Evolutionary conservation across 345 rosid species (phyloP).

Genomic region (Xanthoceras sorbifolium): DNA sequence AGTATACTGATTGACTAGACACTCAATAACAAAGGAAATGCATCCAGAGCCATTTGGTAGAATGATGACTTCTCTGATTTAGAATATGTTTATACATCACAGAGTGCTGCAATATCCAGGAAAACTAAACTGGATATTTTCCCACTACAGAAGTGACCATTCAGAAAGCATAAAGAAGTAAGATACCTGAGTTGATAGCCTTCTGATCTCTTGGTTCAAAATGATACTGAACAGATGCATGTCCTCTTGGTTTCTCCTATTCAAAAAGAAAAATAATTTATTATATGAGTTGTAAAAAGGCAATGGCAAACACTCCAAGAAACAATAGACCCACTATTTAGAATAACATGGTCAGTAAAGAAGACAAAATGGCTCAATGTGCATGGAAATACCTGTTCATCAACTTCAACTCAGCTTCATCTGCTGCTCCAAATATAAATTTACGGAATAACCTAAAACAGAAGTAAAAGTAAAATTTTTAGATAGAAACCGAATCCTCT

Average conservation of each 20-base stretch:
- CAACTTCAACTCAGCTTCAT: conserved; percentile 69
- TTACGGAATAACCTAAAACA: conserved; percentile 52
- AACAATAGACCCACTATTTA: not conserved
- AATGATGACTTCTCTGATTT: not conserved
- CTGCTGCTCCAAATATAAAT: conserved; percentile 64
- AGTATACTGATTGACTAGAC: not conserved
- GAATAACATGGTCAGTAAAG: not conserved
- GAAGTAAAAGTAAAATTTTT: not conserved
- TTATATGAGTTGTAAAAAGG: conserved; percentile 6
- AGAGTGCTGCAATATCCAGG: not conserved
- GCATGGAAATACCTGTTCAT: conserved; percentile 54
- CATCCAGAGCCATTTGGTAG: not conserved
- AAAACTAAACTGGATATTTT: not conserved
- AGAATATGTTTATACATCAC: not conserved
- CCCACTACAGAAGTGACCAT: not conserved
- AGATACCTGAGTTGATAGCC: conserved; percentile 58
- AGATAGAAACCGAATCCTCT: not conserved
- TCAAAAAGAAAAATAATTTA: conserved; percentile 4
- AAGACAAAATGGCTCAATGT: conserved; percentile 9
- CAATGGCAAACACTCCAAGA: not conserved
- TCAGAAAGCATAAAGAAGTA: conserved; percentile 1
- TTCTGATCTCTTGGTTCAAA: conserved; percentile 68
- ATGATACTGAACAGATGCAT: conserved; percentile 48
- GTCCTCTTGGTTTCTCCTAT: conserved; percentile 65
- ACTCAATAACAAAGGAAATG: not conserved